phyloP scores from a whole-genome alignment of 208 protist genomes.

The Acanthamoeba sp. region DNA sequence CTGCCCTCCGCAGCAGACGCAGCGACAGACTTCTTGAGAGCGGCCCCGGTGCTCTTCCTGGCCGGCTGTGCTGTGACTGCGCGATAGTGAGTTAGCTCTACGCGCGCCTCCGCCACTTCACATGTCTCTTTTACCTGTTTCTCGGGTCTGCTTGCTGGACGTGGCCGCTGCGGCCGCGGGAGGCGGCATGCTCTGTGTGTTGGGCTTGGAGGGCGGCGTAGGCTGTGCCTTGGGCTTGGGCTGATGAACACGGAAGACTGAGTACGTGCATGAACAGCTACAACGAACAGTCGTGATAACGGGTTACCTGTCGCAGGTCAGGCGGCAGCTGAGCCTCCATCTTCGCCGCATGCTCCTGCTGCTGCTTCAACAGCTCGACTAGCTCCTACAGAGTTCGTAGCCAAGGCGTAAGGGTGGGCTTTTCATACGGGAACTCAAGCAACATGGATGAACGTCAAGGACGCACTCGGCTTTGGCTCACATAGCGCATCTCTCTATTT shows the following conservation, averaged over 20 bases:
- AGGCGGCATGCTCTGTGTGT: neutral
- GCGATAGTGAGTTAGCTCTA: no score
- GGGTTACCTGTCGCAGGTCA: neutral
- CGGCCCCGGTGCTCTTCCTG: neutral
- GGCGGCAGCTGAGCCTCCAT: conserved; percentile 31
- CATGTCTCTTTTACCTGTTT: neutral
- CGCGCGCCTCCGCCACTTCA: no score
- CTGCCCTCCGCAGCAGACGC: neutral
- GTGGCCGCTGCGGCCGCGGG: neutral
- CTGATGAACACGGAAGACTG: neutral
- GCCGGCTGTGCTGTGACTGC: neutral
- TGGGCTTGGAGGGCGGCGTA: neutral
- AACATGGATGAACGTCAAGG: neutral
- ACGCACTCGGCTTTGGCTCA: neutral
- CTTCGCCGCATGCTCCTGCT: neutral
- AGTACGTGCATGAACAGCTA: neutral
- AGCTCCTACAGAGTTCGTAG: neutral
- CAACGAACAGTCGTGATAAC: neutral
- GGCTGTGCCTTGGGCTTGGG: conserved; percentile 17
- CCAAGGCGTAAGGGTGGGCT: neutral
- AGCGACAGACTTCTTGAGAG: neutral
- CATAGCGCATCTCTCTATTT: neutral
- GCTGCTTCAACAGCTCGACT: conserved; percentile 7
- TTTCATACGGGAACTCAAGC: neutral
- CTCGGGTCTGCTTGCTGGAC: neutral